phyloP scores from a whole-genome alignment of 441 rosid genomes.

The Eutrema salsugineum region DNA sequence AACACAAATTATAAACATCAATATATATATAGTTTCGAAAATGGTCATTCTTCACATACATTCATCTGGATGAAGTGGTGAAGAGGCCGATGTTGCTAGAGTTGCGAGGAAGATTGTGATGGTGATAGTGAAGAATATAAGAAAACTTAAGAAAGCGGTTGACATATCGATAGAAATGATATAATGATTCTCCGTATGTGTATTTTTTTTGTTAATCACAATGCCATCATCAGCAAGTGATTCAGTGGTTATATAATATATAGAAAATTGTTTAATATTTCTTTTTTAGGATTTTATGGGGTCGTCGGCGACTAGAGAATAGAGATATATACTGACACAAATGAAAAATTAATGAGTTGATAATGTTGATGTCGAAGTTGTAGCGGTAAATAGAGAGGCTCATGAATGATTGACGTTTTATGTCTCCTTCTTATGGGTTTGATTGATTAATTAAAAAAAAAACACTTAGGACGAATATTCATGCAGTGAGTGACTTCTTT shows the following conservation, averaged over 20 bases:
- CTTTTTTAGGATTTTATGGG: neutral
- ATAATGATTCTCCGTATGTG: neutral
- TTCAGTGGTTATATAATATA: neutral
- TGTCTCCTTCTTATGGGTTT: neutral
- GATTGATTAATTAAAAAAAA: no score
- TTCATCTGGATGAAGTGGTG: conserved; percentile 11
- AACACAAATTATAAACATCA: neutral
- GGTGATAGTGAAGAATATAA: neutral
- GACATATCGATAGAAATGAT: neutral
- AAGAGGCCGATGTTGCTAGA: neutral
- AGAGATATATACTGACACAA: neutral
- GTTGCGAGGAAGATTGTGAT: conserved; percentile 1
- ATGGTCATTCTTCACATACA: neutral
- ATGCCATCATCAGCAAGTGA: neutral
- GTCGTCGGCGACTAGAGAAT: neutral
- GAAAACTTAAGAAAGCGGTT: neutral
- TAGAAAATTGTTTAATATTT: neutral
- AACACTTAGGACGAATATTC: no score
- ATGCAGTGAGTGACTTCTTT: no score
- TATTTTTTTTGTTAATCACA: neutral
- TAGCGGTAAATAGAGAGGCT: neutral
- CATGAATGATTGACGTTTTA: neutral
- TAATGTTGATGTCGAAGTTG: neutral
- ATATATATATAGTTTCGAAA: neutral
- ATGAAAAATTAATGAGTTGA: no score